phyloP scores from a whole-genome alignment of 495 filamentous ascomycete genomes.

The Penicillium canariense region DNA sequence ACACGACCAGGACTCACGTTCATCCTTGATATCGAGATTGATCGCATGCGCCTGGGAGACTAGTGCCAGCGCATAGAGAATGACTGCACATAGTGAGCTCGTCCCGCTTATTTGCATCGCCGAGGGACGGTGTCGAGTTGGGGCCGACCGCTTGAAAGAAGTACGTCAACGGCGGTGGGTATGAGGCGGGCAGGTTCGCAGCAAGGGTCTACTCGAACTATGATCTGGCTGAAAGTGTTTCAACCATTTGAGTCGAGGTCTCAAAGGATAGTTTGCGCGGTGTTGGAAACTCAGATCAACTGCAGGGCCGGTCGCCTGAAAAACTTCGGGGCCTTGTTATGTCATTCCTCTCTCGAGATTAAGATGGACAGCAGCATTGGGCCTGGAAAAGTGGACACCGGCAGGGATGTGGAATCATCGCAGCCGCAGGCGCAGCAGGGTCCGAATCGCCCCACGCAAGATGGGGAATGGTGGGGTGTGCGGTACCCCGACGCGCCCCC shows the following conservation, averaged over 20 bases:
- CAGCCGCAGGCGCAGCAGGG: background rate
- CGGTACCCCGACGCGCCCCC: background rate
- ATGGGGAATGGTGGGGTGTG: background rate
- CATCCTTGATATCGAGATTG: slow-evolving; percentile 8
- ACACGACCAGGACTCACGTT: slow-evolving; percentile 3
- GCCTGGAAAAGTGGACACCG: background rate
- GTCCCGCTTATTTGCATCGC: slow-evolving; percentile 7
- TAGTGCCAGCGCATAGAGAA: slow-evolving; percentile 2
- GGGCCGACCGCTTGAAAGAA: background rate
- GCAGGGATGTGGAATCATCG: background rate
- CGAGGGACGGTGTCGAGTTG: background rate
- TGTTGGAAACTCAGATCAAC: background rate
- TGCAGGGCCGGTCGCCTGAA: background rate
- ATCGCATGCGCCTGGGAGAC: slow-evolving; percentile 3
- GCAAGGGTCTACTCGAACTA: too few species aligned
- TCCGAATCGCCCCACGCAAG: background rate
- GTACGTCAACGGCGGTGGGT: background rate
- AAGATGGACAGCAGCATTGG: background rate
- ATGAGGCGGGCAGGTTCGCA: too few species aligned
- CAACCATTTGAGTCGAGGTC: background rate
- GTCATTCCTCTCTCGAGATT: background rate
- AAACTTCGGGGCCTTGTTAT: background rate
- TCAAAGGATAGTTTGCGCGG: background rate
- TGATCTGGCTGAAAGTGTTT: background rate
- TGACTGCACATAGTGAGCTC: slow-evolving; percentile 15